A percentile compares a stretch with the other conserved stretches of the same genome.
These are phyloP conservation scores for Calycina herbarum DNA, from an alignment of 2,329 filamentous ascomycete genomes.

Conservation along the genomic window DNA sequence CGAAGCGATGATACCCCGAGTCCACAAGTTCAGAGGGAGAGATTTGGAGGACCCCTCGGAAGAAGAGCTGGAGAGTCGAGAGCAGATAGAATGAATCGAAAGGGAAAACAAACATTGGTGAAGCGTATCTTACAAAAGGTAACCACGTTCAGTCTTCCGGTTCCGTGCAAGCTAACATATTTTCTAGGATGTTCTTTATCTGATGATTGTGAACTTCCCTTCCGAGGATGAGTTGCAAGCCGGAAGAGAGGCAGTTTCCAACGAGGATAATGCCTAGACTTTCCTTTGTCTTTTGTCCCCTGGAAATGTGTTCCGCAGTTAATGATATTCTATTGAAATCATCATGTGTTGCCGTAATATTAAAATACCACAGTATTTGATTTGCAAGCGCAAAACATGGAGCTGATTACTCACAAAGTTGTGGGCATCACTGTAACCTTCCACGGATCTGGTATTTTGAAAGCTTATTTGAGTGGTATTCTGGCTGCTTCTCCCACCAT, in stretches of 20 bases:
- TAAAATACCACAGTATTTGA: too few relatives aligned
- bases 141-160: slow-evolving; percentile 7
- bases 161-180: slow-evolving; percentile 4
- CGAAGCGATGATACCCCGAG: background rate
- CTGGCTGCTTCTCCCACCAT: too few relatives aligned
- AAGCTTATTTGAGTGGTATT: too few relatives aligned
- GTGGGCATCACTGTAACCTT: too few relatives aligned
- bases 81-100: slow-evolving; percentile 8
- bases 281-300: background rate
- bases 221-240: slow-evolving; percentile 38
- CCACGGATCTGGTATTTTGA: too few relatives aligned
- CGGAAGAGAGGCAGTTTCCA: background rate
- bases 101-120: slow-evolving; percentile 18
- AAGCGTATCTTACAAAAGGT: slow-evolving; percentile 38
- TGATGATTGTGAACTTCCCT: slow-evolving; percentile 53
- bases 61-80: background rate
- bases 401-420: too few relatives aligned
- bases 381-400: too few relatives aligned
- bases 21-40: background rate
- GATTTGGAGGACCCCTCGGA: background rate
- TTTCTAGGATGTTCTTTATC: slow-evolving; percentile 47
- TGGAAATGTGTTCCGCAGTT: too few relatives aligned
- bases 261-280: background rate
- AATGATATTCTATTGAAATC: too few relatives aligned
- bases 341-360: too few relatives aligned